Conservation (phyloP, 2,329 filamentous ascomycete species). For the Sarocladiaceae sp. region DNA sequence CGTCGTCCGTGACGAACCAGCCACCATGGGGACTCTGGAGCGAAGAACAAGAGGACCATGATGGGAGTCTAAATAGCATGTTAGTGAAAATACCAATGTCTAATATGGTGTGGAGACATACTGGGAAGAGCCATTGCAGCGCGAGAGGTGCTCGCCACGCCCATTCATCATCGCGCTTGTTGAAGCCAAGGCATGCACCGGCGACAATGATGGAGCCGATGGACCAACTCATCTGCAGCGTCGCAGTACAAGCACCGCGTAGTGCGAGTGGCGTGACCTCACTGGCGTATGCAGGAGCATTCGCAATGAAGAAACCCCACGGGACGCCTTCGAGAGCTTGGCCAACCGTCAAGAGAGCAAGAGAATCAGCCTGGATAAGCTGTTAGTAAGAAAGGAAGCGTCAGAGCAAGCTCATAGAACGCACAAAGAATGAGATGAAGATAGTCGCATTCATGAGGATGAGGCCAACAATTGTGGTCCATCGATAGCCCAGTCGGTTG, state of each 20-base stretch:
- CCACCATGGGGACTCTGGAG: slow-evolving; percentile 48
- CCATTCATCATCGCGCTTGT: slow-evolving; percentile 27
- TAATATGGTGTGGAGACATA: too few relatives aligned
- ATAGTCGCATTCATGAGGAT: slow-evolving; percentile 31
- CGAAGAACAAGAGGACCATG: slow-evolving; percentile 34
- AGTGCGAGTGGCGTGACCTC: slow-evolving; percentile 53
- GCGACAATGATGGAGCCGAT: slow-evolving; percentile 54
- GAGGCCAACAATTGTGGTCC: slow-evolving; percentile 29
- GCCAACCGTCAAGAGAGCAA: slow-evolving; percentile 36
- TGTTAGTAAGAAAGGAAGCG: slow-evolving; percentile 11
- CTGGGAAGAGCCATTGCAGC: slow-evolving; percentile 44
- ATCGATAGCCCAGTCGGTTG: slow-evolving; percentile 28
- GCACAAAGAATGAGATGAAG: slow-evolving; percentile 48
- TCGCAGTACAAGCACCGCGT: slow-evolving; percentile 50
- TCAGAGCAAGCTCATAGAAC: slow-evolving; percentile 16
- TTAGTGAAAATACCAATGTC: too few relatives aligned
- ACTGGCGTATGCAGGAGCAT: slow-evolving; percentile 31
- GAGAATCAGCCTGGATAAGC: slow-evolving; percentile 20
- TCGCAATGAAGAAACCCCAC: slow-evolving; percentile 53
- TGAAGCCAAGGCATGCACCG: slow-evolving; percentile 46
- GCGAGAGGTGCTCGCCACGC: slow-evolving; percentile 43
- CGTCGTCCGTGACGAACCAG: slow-evolving; percentile 40
- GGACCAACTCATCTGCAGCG: slow-evolving; percentile 59
- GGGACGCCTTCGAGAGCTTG: slow-evolving; percentile 53
- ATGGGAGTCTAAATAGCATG: slow-evolving; percentile 41